These are phyloP conservation scores for Botrytis aclada DNA, from an alignment of 2,329 filamentous ascomycete genomes.

Conservation along the genomic window DNA sequence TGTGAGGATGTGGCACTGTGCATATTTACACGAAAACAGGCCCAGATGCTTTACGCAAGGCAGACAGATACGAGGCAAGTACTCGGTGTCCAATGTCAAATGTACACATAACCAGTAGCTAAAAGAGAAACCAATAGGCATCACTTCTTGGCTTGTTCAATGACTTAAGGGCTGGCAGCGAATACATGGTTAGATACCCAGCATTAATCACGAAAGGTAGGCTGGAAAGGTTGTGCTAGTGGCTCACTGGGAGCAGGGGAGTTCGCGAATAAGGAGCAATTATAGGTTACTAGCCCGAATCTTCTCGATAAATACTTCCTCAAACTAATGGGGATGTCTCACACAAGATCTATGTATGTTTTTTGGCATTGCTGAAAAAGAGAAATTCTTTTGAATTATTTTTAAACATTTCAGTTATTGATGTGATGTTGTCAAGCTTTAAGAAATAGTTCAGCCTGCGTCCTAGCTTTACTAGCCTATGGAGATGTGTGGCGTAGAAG, in stretches of 20 bases:
- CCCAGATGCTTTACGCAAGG: background rate
- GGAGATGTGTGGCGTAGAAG: constrained; percentile 2
- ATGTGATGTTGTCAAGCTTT: background rate
- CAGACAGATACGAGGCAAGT: background rate
- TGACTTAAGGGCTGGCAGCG: no score
- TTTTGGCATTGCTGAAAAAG: background rate
- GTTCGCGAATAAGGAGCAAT: background rate
- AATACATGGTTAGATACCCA: no score
- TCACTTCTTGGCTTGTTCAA: background rate
- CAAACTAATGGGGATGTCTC: background rate
- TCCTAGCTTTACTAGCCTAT: background rate
- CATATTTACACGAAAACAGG: no score
- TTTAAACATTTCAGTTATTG: background rate
- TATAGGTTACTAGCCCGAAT: background rate
- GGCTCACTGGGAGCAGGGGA: background rate
- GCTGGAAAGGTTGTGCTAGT: background rate
- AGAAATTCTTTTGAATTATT: no score
- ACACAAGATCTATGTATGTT: no score
- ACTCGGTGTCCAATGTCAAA: background rate
- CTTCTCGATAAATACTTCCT: no score
- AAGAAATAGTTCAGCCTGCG: no score
- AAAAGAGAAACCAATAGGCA: background rate
- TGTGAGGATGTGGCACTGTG: background rate
- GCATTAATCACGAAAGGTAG: background rate
- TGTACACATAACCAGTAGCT: background rate